A percentile compares a stretch with the other conserved stretches of the same genome.
Evolutionary conservation across 108 stramenopile species (phyloP).

Genomic region (Chaetoceros tenuissimus): DNA sequence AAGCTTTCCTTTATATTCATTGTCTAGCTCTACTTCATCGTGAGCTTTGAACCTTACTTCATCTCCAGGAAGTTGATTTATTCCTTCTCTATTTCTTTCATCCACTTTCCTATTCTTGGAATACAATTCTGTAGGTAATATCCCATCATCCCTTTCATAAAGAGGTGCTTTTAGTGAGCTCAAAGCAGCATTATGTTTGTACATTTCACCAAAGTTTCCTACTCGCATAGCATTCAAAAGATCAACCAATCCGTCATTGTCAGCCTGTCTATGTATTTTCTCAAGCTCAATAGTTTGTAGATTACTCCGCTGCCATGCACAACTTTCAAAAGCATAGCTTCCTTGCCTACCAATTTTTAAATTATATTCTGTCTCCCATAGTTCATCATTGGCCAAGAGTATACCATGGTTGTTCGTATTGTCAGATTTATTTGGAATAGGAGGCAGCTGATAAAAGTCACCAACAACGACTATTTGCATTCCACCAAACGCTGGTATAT

Average conservation of each 20-base stretch:
- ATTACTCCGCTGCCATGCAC: constrained; percentile 12
- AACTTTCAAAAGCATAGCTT: constrained; percentile 37
- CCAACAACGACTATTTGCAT: constrained; percentile 64
- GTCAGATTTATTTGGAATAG: constrained; percentile 17
- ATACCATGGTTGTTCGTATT: constrained; percentile 2
- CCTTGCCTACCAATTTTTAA: constrained; percentile 24
- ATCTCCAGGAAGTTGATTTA: constrained; percentile 19
- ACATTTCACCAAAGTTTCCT: constrained; percentile 12
- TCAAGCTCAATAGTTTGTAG: constrained; percentile 20
- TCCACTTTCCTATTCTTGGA: constrained; percentile 34
- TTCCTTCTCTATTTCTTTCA: constrained; percentile 19
- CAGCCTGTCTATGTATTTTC: constrained; percentile 24
- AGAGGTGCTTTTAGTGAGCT: constrained; percentile 12
- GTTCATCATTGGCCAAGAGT: constrained; percentile 10
- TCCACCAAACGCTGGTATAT: constrained; percentile 58
- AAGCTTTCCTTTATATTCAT: constrained; percentile 8
- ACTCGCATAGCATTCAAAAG: constrained; percentile 35
- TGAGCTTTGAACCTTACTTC: constrained; percentile 7
- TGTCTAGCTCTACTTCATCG: constrained; percentile 18
- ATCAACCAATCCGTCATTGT: constrained; percentile 35
- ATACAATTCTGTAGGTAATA: constrained; percentile 48
- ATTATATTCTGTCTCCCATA: constrained; percentile 11
- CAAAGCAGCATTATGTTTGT: constrained; percentile 2
- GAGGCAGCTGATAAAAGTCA: constrained; percentile 80
- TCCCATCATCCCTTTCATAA: constrained; percentile 16